Evolutionary conservation across 176 grass and related monocot genomes (phyloP).

Genomic region (Typha latifolia): DNA sequence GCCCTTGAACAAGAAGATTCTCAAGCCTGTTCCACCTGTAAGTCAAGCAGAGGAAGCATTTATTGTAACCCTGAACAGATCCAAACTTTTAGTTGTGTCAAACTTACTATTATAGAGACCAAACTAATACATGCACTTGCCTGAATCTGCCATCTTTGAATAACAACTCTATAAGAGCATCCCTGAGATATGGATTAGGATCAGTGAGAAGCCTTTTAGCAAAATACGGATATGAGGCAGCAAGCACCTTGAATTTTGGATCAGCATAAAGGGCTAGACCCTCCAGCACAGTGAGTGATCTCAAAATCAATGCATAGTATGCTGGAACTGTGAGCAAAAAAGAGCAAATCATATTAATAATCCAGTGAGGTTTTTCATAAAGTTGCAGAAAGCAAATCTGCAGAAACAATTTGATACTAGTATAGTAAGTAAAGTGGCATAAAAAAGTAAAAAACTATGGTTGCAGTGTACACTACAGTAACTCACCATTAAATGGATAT

Average conservation of each 20-base stretch:
- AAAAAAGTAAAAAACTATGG: background rate
- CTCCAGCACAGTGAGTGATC: constrained; percentile 92
- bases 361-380: constrained; percentile 4
- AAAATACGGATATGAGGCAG: constrained; percentile 98
- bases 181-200: constrained; percentile 98
- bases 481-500: constrained; percentile 86
- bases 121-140: constrained; percentile 31
- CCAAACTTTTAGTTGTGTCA: background rate
- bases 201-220: constrained; percentile 95
- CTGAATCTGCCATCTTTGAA: constrained; percentile 99
- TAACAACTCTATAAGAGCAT: constrained; percentile 88
- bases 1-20: constrained; percentile 94
- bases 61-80: background rate
- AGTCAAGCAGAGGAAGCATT: constrained; percentile 10
- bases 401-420: background rate
- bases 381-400: background rate
- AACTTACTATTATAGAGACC: background rate
- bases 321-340: constrained; percentile 66
- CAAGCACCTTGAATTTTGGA: constrained; percentile 95
- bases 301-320: constrained; percentile 89
- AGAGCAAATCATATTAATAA: constrained; percentile 21
- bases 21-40: constrained; percentile 99
- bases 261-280: constrained; percentile 93
- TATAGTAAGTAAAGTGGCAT: background rate
- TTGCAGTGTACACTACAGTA: background rate